Conservation (phyloP, 1,284 basidiomycete species). For the Ustilago cynodontis region DNA sequence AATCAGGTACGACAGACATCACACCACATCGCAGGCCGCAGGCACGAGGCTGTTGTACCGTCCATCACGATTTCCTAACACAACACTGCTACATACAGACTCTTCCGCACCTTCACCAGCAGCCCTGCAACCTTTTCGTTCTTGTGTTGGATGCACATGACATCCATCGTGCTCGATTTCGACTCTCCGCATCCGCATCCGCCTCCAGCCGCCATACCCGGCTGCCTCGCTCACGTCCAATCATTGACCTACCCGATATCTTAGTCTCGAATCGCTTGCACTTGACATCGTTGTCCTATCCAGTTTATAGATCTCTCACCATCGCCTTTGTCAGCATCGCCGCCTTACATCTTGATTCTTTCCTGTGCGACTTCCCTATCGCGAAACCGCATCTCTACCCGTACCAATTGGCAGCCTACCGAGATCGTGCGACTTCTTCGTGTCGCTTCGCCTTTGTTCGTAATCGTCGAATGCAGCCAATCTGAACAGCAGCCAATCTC, state of each 20-base stretch:
- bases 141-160: background rate
- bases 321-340: background rate
- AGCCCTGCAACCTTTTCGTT: background rate
- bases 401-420: background rate
- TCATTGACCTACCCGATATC: background rate
- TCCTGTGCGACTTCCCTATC: background rate
- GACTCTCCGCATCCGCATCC: background rate
- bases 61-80: background rate
- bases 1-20: background rate
- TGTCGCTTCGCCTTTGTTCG: background rate
- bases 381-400: background rate
- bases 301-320: too few species aligned
- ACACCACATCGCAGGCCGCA: conserved; percentile 4
- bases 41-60: conserved; percentile 1
- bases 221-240: background rate
- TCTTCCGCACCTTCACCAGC: background rate
- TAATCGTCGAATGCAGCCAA: conserved; percentile 3
- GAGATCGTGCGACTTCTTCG: background rate
- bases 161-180: background rate
- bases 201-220: background rate
- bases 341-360: too few species aligned
- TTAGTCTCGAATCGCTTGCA: background rate
- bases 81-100: background rate
- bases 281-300: background rate
- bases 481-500: background rate